Conservation (phyloP, 2,329 filamentous ascomycete genomes). For the Fusarium nelsonii region DNA sequence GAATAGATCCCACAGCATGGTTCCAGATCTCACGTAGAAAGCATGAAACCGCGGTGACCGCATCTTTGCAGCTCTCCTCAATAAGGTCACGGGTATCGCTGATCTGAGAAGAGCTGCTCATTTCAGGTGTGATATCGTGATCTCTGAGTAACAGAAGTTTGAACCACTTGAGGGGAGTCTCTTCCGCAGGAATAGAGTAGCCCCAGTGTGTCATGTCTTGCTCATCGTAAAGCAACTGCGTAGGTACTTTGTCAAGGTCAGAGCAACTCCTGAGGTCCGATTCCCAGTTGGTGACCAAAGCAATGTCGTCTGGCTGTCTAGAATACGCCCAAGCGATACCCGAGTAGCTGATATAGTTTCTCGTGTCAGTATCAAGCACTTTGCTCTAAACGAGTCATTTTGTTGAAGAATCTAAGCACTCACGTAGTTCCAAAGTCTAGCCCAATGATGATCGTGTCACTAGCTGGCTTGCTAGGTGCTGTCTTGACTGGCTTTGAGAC, state of each 20-base stretch:
- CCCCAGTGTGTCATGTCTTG: constrained; percentile 47
- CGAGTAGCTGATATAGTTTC: constrained; percentile 49
- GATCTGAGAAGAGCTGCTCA: constrained; percentile 17
- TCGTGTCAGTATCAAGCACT: neutral
- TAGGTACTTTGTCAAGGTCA: constrained; percentile 52
- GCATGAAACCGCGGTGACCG: neutral
- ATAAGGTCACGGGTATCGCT: too few species aligned
- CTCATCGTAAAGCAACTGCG: constrained; percentile 43
- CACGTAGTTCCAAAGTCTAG: constrained; percentile 64
- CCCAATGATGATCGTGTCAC: constrained; percentile 51
- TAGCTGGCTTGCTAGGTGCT: too few species aligned
- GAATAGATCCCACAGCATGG: constrained; percentile 47
- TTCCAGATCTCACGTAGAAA: constrained; percentile 54
- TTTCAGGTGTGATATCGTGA: constrained; percentile 42
- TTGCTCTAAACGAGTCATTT: too few species aligned
- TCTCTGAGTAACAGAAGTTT: constrained; percentile 56
- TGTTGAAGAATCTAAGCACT: constrained; percentile 9
- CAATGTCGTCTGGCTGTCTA: constrained; percentile 42
- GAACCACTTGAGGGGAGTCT: constrained; percentile 55
- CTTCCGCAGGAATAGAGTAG: constrained; percentile 44
- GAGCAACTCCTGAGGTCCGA: constrained; percentile 36
- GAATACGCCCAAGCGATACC: constrained; percentile 57
- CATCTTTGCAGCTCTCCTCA: too few species aligned
- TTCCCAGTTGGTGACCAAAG: constrained; percentile 52
- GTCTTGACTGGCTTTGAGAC: too few species aligned